These are phyloP conservation scores for Beauveria sp. DNA, from an alignment of 2,329 filamentous ascomycete species.

Conservation along the genomic window DNA sequence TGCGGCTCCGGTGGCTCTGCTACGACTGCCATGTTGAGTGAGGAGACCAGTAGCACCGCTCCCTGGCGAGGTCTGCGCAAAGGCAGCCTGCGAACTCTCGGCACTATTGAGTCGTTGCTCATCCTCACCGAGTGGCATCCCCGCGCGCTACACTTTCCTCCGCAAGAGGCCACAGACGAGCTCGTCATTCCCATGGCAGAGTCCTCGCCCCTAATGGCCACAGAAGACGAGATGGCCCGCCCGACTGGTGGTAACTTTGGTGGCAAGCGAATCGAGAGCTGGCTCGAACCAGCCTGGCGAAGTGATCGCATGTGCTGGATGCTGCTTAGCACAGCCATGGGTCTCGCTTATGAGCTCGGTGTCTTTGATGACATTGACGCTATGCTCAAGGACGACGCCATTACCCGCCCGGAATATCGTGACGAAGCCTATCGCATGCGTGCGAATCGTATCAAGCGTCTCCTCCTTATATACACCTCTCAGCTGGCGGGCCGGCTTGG, in stretches of 20 bases:
- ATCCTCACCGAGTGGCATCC: constrained; percentile 97
- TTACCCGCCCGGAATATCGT: constrained; percentile 58
- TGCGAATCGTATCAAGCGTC: constrained; percentile 71
- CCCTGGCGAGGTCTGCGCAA: constrained; percentile 63
- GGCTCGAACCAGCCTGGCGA: constrained; percentile 93
- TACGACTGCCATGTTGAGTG: constrained; percentile 32
- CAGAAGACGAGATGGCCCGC: constrained; percentile 25
- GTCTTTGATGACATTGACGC: constrained; percentile 90
- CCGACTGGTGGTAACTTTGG: constrained; percentile 52
- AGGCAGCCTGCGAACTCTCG: constrained; percentile 78
- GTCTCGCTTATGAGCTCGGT: constrained; percentile 85
- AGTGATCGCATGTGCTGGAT: constrained; percentile 98
- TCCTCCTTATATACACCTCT: constrained; percentile 84
- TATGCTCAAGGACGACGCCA: constrained; percentile 48
- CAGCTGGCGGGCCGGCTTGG: constrained; percentile 90
- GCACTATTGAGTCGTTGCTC: constrained; percentile 89
- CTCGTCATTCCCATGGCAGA: constrained; percentile 56
- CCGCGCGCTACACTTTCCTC: constrained; percentile 85
- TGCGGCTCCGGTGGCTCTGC: constrained; percentile 54
- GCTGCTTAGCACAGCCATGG: constrained; percentile 84
- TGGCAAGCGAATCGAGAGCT: constrained; percentile 82
- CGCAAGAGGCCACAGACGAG: constrained; percentile 66
- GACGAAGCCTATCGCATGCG: constrained; percentile 71
- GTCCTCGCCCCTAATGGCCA: constrained; percentile 33
- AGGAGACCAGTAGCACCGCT: constrained; percentile 60